Conservation (phyloP, 2,329 filamentous ascomycete genomes). For the Aspergillus pseudonomiae region DNA sequence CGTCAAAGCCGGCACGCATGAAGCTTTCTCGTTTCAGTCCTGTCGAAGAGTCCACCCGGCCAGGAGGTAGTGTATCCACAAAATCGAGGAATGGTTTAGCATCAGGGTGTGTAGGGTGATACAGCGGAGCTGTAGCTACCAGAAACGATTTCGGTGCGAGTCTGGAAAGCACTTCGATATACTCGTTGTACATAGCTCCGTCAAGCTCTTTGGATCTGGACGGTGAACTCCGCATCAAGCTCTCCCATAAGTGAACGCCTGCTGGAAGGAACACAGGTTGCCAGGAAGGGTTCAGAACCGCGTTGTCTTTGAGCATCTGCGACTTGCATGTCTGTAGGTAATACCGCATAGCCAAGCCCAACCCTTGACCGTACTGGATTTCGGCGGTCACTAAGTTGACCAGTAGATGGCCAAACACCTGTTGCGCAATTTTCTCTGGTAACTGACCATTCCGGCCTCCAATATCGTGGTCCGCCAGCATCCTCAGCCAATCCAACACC, state of each 20-base stretch:
- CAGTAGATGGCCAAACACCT: slow-evolving; percentile 32
- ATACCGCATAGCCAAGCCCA: slow-evolving; percentile 34
- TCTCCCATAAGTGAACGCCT: slow-evolving; percentile 29
- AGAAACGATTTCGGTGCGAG: slow-evolving; percentile 29
- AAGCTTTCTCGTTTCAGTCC: slow-evolving; percentile 31
- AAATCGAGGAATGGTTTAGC: slow-evolving; percentile 34
- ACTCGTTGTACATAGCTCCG: slow-evolving; percentile 37
- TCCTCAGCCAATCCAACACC: slow-evolving; percentile 39
- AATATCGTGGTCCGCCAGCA: slow-evolving; percentile 32
- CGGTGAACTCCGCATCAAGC: slow-evolving; percentile 28
- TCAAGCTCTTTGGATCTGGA: slow-evolving; percentile 30
- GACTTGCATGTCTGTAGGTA: slow-evolving; percentile 33
- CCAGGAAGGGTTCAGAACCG: slow-evolving; percentile 8
- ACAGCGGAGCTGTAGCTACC: slow-evolving; percentile 35
- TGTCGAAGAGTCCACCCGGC: slow-evolving; percentile 22
- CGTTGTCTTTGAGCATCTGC: slow-evolving; percentile 17
- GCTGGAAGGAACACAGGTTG: slow-evolving; percentile 28
- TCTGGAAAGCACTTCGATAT: slow-evolving; percentile 27
- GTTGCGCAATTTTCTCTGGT: slow-evolving; percentile 22
- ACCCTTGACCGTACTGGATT: slow-evolving; percentile 35
- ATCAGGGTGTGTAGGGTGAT: slow-evolving; percentile 42
- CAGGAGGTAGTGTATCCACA: slow-evolving; percentile 26
- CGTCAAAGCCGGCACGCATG: slow-evolving; percentile 40
- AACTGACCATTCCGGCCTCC: slow-evolving; percentile 30
- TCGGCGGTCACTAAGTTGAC: slow-evolving; percentile 38